These are phyloP conservation scores for Fusarium hainanense DNA, from an alignment of 2,329 filamentous ascomycete genomes.

Conservation along the genomic window DNA sequence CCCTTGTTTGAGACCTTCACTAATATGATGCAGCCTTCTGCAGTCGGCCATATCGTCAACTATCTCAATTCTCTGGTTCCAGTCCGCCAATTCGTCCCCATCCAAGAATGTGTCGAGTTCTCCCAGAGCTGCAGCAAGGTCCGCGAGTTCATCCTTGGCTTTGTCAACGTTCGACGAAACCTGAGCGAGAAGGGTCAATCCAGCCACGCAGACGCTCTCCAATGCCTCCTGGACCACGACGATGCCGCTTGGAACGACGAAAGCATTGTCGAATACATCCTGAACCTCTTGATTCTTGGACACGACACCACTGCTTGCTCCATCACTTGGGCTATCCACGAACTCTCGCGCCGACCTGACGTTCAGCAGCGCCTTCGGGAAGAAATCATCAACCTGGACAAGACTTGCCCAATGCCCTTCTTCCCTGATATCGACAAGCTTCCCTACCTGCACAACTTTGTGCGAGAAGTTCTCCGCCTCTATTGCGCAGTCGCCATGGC, in stretches of 20 bases:
- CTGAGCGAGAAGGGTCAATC: slow-evolving; percentile 1
- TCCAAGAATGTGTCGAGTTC: slow-evolving; percentile 53
- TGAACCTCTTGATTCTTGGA: slow-evolving; percentile 58
- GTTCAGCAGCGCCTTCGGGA: slow-evolving; percentile 54
- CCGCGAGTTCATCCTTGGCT: slow-evolving; percentile 46
- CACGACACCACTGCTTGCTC: slow-evolving; percentile 59
- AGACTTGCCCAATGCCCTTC: slow-evolving; percentile 4
- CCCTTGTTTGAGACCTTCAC: slow-evolving; percentile 40
- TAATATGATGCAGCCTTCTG: slow-evolving; percentile 44
- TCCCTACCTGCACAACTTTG: slow-evolving; percentile 55
- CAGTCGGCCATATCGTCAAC: slow-evolving; percentile 44
- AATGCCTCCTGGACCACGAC: slow-evolving; percentile 51
- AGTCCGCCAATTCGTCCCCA: slow-evolving; percentile 51
- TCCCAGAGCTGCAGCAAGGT: slow-evolving; percentile 46
- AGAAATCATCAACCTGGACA: slow-evolving; percentile 49
- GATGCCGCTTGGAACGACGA: slow-evolving; percentile 41
- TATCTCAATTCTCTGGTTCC: slow-evolving; percentile 51
- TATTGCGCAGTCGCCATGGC: slow-evolving; percentile 53
- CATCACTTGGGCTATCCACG: slow-evolving; percentile 57
- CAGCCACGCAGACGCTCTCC: slow-evolving; percentile 42
- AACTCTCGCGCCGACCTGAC: slow-evolving; percentile 51
- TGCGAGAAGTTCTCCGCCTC: slow-evolving; percentile 57
- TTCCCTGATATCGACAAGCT: slow-evolving; percentile 49
- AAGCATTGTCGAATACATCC: slow-evolving; percentile 48
- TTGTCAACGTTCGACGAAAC: slow-evolving; percentile 22